These are phyloP conservation scores for Lentithecium fluviatile DNA, from an alignment of 495 filamentous ascomycete genomes.

Conservation along the genomic window DNA sequence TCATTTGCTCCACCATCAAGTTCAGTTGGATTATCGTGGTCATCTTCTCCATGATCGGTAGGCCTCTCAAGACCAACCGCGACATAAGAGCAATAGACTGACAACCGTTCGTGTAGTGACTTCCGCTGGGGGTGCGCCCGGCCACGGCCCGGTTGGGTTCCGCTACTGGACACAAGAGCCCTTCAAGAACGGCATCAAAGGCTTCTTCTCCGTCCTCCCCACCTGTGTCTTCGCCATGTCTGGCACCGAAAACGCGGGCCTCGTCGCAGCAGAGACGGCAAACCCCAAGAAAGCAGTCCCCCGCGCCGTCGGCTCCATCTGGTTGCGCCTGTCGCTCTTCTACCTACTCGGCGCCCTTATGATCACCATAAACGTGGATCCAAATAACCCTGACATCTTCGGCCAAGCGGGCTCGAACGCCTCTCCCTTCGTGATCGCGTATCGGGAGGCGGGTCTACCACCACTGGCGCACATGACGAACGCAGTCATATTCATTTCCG, in stretches of 20 bases:
- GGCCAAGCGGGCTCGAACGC: conserved; percentile 33
- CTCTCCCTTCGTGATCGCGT: conserved; percentile 38
- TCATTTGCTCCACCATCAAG: conserved; percentile 34
- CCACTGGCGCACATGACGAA: conserved; percentile 37
- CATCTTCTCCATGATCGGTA: conserved; percentile 36
- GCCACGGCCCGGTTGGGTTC: conserved; percentile 31
- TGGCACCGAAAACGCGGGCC: conserved; percentile 32
- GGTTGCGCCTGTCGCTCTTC: conserved; percentile 36
- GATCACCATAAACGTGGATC: conserved; percentile 34
- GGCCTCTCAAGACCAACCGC: neutral
- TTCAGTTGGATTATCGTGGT: conserved; percentile 39
- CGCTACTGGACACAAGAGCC: conserved; percentile 34
- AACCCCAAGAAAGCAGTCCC: conserved; percentile 36
- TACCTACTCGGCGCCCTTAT: conserved; percentile 36
- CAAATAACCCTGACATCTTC: conserved; percentile 32
- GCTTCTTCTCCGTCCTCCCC: conserved; percentile 35
- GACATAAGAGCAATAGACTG: neutral
- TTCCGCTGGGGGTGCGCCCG: conserved; percentile 32
- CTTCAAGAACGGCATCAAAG: conserved; percentile 38
- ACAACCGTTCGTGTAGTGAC: conserved; percentile 8
- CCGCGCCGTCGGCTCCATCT: conserved; percentile 34
- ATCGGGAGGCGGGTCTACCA: conserved; percentile 29
- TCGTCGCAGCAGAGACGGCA: conserved; percentile 34
- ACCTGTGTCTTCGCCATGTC: conserved; percentile 38
- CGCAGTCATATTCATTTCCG: conserved; percentile 37